Base-by-base conservation (phyloP, 2,329 filamentous ascomycete species). In the Sclerotinia glacialis region DNA sequence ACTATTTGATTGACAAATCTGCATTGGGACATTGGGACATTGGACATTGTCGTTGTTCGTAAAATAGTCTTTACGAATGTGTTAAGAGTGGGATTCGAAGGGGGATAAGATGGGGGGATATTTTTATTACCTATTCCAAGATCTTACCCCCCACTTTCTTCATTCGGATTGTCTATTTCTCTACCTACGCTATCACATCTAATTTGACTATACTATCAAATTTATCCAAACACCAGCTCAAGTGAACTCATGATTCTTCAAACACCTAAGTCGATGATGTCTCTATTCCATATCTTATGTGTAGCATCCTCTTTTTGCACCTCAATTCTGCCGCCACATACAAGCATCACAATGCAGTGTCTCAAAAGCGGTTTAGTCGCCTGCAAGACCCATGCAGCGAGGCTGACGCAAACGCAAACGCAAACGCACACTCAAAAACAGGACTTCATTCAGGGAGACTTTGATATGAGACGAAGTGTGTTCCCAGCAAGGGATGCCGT, bases 331-430 rank as follows among this genome's bases (percentile, higher is more conserved):
- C 44, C 11, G 26, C 44, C 26, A 31, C 42, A 37, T 26, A n/a
- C 55, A 60, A 49, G 28, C 44, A 60, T 60, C 14, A 49, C 2
- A 34, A 60, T 60, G 58, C 58, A 60, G 44, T n/a, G 14, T 37
- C 42, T 60, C 58, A 23, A 49, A 60, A 37, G 21, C 44, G 44
- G 58, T 60, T 26, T 60, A 60, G 44, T 49, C 44, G 21, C 21
- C 44, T 60, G 44, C 44, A 60, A 4, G 28, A 60, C 14, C 21
- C 58, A 60, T 60, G 44, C 28, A 37, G 28, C 12, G 40, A 31
- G 42, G 26, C 42, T 47, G 28, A 47, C 28, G 18, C 56, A 60
- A 23, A n/a, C 28, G 46, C 6, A 3, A 14, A 7, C 21, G 49
- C 11, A 11, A 37, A n/a, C n/a, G n/a, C n/a, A n/a, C n/a, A n/a